Percentiles rank a stretch among this genome's conserved stretches.
phyloP scores from a whole-genome alignment of 345 rosid species.

The Corchorus olitorius region DNA sequence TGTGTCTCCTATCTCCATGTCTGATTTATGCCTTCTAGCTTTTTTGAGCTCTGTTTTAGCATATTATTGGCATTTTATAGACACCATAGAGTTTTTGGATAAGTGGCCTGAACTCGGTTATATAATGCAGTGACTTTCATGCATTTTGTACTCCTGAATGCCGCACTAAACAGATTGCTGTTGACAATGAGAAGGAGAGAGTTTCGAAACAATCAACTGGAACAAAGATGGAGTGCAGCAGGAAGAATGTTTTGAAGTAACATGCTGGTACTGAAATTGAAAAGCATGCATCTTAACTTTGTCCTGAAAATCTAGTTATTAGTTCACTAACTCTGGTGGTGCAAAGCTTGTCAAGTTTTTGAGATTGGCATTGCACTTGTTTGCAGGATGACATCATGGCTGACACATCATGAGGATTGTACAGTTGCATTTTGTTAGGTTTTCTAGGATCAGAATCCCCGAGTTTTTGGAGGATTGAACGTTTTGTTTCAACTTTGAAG shows the following conservation, averaged over 20 bases:
- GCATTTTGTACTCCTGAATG: conserved; percentile 43
- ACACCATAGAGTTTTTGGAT: neutral
- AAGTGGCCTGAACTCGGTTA: conserved; percentile 1
- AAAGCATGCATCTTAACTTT: neutral
- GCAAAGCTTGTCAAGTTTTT: conserved; percentile 34
- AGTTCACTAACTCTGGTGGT: conserved; percentile 10
- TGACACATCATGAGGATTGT: conserved; percentile 15
- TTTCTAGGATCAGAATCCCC: conserved; percentile 21
- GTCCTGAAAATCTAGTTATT: neutral
- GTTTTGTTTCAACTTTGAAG: conserved; percentile 10
- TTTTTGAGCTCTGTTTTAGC: neutral
- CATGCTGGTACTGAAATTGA: neutral
- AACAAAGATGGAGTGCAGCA: conserved; percentile 7
- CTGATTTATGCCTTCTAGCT: neutral
- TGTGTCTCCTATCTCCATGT: neutral
- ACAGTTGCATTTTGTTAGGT: neutral
- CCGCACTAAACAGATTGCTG: conserved; percentile 24
- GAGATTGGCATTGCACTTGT: conserved; percentile 32
- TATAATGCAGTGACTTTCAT: conserved; percentile 29
- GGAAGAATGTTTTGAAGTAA: conserved; percentile 13
- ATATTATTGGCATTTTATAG: neutral
- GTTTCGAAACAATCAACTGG: conserved; percentile 7
- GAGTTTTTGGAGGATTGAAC: neutral
- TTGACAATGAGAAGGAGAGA: conserved; percentile 24
- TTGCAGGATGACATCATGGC: neutral